Percentiles rank a stretch among this genome's conserved stretches.
Evolutionary conservation across 495 filamentous ascomycete species (phyloP).

Genomic region (Penicillium argentinense): DNA sequence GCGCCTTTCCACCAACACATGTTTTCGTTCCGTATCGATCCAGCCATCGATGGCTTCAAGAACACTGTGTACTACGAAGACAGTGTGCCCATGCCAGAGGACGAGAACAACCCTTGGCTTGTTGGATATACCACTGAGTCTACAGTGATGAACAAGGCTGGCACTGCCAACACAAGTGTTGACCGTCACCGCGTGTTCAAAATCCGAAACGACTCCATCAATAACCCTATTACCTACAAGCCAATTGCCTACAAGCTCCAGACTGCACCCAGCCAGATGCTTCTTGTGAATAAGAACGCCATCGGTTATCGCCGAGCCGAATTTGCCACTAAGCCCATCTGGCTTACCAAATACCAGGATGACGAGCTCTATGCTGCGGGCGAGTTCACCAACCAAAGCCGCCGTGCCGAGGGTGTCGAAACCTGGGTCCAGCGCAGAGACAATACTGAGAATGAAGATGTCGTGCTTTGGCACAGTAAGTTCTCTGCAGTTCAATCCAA

Average conservation of each 20-base stretch:
- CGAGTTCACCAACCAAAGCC: slow-evolving; percentile 83
- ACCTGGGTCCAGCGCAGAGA: slow-evolving; percentile 54
- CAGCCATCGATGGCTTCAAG: slow-evolving; percentile 70
- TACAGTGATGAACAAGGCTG: slow-evolving; percentile 58
- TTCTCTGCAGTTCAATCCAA: not conserved
- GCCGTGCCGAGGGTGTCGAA: slow-evolving; percentile 59
- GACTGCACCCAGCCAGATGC: slow-evolving; percentile 73
- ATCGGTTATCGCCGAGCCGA: slow-evolving; percentile 75
- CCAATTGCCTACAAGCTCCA: slow-evolving; percentile 79
- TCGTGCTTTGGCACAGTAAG: slow-evolving; percentile 59
- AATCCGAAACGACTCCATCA: slow-evolving; percentile 67
- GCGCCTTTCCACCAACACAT: slow-evolving; percentile 84
- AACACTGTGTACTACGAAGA: slow-evolving; percentile 74
- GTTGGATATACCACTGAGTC: slow-evolving; percentile 70
- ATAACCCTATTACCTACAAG: slow-evolving; percentile 71
- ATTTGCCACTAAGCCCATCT: slow-evolving; percentile 80
- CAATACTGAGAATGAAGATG: slow-evolving; percentile 48
- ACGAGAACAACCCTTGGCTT: slow-evolving; percentile 74
- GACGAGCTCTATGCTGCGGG: slow-evolving; percentile 80
- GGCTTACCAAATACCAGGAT: slow-evolving; percentile 76
- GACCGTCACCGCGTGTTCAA: slow-evolving; percentile 72
- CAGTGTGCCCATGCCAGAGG: slow-evolving; percentile 68
- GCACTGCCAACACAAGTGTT: slow-evolving; percentile 63
- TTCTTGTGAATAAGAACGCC: slow-evolving; percentile 67
- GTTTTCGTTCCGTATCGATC: slow-evolving; percentile 85